A percentile compares a stretch with the other conserved stretches of the same genome.
These are phyloP conservation scores for Niebla homalea DNA, from an alignment of 495 filamentous ascomycete genomes.

Conservation along the genomic window DNA sequence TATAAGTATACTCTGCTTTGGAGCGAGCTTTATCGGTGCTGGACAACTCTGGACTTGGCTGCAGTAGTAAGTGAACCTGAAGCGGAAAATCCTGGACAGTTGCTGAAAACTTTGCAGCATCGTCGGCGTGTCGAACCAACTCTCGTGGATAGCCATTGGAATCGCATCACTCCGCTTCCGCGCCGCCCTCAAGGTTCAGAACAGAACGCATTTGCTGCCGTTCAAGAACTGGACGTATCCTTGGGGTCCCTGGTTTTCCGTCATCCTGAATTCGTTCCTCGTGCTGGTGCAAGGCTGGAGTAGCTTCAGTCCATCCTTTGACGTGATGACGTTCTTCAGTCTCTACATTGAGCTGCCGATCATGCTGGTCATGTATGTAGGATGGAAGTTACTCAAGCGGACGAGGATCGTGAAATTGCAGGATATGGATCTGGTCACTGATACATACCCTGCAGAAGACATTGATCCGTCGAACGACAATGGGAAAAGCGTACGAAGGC, in stretches of 20 bases:
- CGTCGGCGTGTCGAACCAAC: conserved; percentile 50
- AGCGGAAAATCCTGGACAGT: neutral
- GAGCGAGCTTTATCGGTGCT: conserved; percentile 47
- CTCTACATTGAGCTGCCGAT: conserved; percentile 38
- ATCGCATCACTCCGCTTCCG: conserved; percentile 48
- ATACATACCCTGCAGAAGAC: conserved; percentile 26
- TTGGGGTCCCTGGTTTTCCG: conserved; percentile 36
- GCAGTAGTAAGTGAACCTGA: conserved; percentile 29
- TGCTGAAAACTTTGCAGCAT: conserved; percentile 23
- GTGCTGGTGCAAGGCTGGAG: conserved; percentile 50
- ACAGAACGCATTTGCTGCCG: conserved; percentile 43
- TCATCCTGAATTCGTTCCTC: conserved; percentile 40
- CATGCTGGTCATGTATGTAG: conserved; percentile 37
- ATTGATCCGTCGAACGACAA: conserved; percentile 7
- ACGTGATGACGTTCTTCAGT: conserved; percentile 37
- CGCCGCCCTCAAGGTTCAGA: conserved; percentile 36
- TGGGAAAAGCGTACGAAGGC: conserved; percentile 5
- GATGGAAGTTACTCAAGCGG: conserved; percentile 37
- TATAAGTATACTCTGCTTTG: conserved; percentile 46
- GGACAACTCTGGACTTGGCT: conserved; percentile 46
- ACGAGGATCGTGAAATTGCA: conserved; percentile 26
- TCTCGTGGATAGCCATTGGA: conserved; percentile 47
- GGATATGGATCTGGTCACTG: conserved; percentile 40
- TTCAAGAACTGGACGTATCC: conserved; percentile 53
- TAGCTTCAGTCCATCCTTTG: conserved; percentile 39